Base-by-base conservation (phyloP, 768 basidiomycete genomes). In the Ramaria sp. region DNA sequence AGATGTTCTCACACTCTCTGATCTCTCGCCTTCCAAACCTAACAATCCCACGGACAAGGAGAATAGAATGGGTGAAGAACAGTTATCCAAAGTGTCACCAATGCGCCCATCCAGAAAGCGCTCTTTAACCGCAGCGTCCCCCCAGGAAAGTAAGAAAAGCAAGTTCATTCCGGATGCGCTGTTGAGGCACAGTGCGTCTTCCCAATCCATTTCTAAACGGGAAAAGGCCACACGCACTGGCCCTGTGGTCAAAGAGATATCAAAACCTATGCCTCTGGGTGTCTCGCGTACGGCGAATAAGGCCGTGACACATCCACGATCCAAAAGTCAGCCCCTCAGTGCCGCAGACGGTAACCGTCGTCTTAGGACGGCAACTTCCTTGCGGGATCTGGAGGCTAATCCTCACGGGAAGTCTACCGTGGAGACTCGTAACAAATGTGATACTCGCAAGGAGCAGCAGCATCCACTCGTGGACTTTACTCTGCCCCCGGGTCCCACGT, bases 31-130 rank as follows among this genome's bases (percentile, higher is more conserved):
- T 30, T 47, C 45, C 10, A 25, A 24, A 47, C 45, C 10, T 16
- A 24, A 47, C 25, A 15, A 3, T 20, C 7, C 8, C 12, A 8
- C 10, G 25, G 45, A 27, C 15, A 24, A 22, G 25, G 45, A 27
- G 27, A 18, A 25, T 30, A 24, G n/a, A 16, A 30, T 47, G 22
- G 25, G 22, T 24, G 20, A 3, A 47, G 45, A 27, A 13, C 25
- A 12, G 10, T 24, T 27, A 27, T 4, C 28, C 8, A 47, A 16
- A 9, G 28, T 4, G n/a, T 47, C 75, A 4, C 72, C 75, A 49
- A 67, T 70, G 66, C 69, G 74, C 58, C 64, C 61, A 25, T 67
- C 74, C 22, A 71, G 62, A 60, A 83, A 82, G 66, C 78, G 81
- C 59, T 66, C 69, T 56, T 71, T 63, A 32, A 64, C 67, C 36